Evolutionary conservation across 164 flowering plant species (phyloP), one percentile per base, ranked within the genome.

Genomic region (Kalanchoe fedtschenkoi): DNA sequence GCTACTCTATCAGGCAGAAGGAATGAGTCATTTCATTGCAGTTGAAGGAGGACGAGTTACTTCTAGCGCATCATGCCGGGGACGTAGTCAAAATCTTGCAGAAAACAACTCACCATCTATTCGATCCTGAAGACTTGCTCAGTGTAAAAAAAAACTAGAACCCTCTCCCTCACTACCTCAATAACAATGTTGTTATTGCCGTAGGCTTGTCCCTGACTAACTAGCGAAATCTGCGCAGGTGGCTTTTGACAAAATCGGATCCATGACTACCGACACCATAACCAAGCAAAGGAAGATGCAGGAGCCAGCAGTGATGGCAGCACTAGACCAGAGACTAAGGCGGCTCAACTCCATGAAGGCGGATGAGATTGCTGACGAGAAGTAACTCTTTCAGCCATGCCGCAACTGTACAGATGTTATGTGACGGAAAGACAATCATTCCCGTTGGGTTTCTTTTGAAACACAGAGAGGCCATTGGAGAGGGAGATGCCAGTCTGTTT

Each of bases 241-340:
- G 68, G 96, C 97, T 30, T 93, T 88, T 62, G 98, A 93, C 62
- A 83, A 88, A 66, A 81, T 90, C 34, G 96, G 98, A 16, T 81
- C 83, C 0, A 79, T 93, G 89, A 88, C 92, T 34, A 82, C 91
- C 16, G 82, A 79, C 72, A 81, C 86, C 1, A 81, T 93, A 72
- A 83, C 95, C 26, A 93, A 93, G 78, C 90, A 93, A 68, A 79
- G 98, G 84, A 93, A 90, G 57, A 88, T 88, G 72, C 96, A 93
- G 66, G 97, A 93, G 71, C 90, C 98, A 8, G 95, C 90, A 38
- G 98, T 93, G 6, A 85, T 88, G 95, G 88, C 88, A 57, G 97
- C 87, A 74, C 95, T 93, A 37, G 98, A 85, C 69, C 81, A 90
- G 66, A 82, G 96, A 76, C 43, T 83, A 37, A 79, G 81, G 71